Evolutionary conservation across 495 filamentous ascomycete genomes (phyloP).

Genomic region (Elasticomyces elasticus): DNA sequence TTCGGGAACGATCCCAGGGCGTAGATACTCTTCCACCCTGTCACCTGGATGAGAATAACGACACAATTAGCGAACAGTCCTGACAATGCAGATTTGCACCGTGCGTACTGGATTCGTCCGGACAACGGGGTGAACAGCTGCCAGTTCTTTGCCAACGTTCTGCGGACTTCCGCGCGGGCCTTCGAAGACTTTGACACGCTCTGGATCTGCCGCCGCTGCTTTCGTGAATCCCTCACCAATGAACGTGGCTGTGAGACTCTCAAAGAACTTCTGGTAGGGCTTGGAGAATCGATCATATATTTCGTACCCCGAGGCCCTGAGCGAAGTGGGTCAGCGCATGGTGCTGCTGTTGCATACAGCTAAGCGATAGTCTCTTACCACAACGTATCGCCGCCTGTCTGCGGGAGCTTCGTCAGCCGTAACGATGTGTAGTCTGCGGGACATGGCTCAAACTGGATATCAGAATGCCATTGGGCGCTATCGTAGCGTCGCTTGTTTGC

Average conservation of each 20-base stretch:
- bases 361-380: too few relatives aligned
- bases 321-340: too few relatives aligned
- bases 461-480: slow-evolving; percentile 26
- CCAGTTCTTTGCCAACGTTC: slow-evolving; percentile 55
- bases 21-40: slow-evolving; percentile 68
- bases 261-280: slow-evolving; percentile 57
- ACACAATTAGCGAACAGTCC: too few relatives aligned
- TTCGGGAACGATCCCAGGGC: slow-evolving; percentile 53
- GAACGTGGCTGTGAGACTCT: slow-evolving; percentile 59
- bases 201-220: slow-evolving; percentile 41
- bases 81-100: too few relatives aligned
- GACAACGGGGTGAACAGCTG: slow-evolving; percentile 60
- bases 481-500: slow-evolving; percentile 11
- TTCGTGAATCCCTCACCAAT: slow-evolving; percentile 51
- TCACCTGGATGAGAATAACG: slow-evolving; percentile 53
- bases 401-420: slow-evolving; percentile 46
- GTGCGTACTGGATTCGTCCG: slow-evolving; percentile 61
- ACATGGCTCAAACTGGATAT: slow-evolving; percentile 33
- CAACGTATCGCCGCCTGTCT: slow-evolving; percentile 60
- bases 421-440: slow-evolving; percentile 29
- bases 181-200: slow-evolving; percentile 45
- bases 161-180: slow-evolving; percentile 50
- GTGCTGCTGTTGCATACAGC: too few relatives aligned
- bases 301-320: slow-evolving; percentile 66
- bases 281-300: slow-evolving; percentile 65